Conservation (phyloP, 2,329 filamentous ascomycete species). For the Cercospora zeina region DNA sequence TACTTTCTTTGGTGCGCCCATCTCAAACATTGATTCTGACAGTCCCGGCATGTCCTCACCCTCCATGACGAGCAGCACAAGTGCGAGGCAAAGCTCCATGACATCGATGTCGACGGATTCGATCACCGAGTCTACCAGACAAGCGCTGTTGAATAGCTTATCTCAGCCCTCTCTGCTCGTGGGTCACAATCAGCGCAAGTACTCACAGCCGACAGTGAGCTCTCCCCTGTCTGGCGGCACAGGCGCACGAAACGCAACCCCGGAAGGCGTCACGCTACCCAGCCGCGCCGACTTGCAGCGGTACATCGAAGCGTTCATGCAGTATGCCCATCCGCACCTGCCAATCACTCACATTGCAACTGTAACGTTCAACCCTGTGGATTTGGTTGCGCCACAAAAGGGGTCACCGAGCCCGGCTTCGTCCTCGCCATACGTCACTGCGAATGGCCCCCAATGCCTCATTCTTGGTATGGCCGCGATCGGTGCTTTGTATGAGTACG, state of each 20-base stretch:
- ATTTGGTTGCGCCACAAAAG: slow-evolving; percentile 56
- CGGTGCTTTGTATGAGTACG: slow-evolving; percentile 83
- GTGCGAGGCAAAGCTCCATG: slow-evolving; percentile 60
- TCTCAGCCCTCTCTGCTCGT: slow-evolving; percentile 58
- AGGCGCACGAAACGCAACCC: slow-evolving; percentile 36
- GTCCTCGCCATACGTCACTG: slow-evolving; percentile 35
- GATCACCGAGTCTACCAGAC: slow-evolving; percentile 65
- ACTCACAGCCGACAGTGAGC: slow-evolving; percentile 59
- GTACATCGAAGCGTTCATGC: slow-evolving; percentile 86
- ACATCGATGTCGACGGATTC: slow-evolving; percentile 63
- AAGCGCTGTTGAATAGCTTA: slow-evolving; percentile 62
- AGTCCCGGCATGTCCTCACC: slow-evolving; percentile 62
- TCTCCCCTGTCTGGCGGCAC: slow-evolving; percentile 50
- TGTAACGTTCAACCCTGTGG: slow-evolving; percentile 80
- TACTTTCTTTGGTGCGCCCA: slow-evolving; percentile 59
- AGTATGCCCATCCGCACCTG: slow-evolving; percentile 88
- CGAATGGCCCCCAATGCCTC: slow-evolving; percentile 75
- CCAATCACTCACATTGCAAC: slow-evolving; percentile 94
- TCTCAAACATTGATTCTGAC: slow-evolving; percentile 70
- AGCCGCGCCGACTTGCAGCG: slow-evolving; percentile 83
- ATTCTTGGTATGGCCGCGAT: slow-evolving; percentile 86
- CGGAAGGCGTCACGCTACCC: slow-evolving; percentile 61
- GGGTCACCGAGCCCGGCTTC: slow-evolving; percentile 47
- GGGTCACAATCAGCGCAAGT: slow-evolving; percentile 56
- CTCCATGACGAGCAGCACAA: slow-evolving; percentile 63